Evolutionary conservation across 352 stramenopile species (phyloP), one percentile per base, ranked within the genome.

Genomic region (Phytophthora gonapodyides): DNA sequence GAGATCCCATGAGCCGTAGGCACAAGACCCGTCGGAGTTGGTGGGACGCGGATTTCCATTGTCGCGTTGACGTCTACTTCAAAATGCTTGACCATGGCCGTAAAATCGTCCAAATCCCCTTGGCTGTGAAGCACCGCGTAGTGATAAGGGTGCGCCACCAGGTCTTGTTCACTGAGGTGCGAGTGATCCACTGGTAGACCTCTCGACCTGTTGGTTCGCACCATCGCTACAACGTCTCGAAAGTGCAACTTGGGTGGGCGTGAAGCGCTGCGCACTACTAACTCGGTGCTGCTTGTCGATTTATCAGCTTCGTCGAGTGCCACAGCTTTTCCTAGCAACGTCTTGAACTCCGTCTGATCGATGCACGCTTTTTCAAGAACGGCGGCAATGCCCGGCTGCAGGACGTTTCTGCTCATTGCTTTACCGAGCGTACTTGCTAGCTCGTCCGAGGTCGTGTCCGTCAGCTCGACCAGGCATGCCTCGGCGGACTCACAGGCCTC

Each of bases 111-210:
- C 49, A 57, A 35, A 40, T 57, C 37, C 9, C 51, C 51, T 13
- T 15, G 17, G 16, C 38, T 50, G 17, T 58, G 11, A 21, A 34
- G 17, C 16, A 58, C 40, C 17, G 35, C 51, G 30, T 36, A 58
- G 40, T 58, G 51, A 8, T 50, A 58, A n/a, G 51, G 51, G 11
- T 58, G 15, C 4, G 24, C 30, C 16, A 8, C n/a, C 6, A 58
- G 30, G 19, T 49, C 51, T 13, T 1, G 1, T 15, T 58, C 40
- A 16, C 21, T 49, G 38, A 58, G 38, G 11, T 41, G 27, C 30
- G 38, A 49, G 43, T 50, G 30, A 19, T 58, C 51, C 0, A 58
- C 51, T 17, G 21, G 27, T 51, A 38, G 44, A 2, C 5, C 21
- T 17, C 1, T 51, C 12, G 6, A 1, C 12, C 3, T 12, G 12